Evolutionary conservation across 2,329 filamentous ascomycete species (phyloP), one percentile per base, ranked within the genome.

Genomic region (Fusarium pseudonygamai): DNA sequence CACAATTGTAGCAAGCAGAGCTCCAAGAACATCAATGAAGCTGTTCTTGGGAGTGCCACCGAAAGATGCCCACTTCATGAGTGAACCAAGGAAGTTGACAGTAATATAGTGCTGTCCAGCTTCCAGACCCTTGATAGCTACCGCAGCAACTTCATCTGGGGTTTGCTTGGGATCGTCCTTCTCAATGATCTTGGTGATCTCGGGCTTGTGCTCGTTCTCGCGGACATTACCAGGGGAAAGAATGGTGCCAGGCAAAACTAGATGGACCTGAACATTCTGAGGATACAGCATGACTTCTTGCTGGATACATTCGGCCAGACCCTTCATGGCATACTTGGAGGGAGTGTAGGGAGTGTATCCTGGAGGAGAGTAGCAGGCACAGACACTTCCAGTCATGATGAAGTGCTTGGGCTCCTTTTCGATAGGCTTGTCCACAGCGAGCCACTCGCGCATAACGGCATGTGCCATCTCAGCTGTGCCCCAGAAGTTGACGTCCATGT

Each of bases 401-500:
- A 99, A 87, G 82, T 98, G 96, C 61, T 92, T 89, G 15, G 91
- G 86, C 71, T 88, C 84, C 30, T 75, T 60, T 55, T 86, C 81
- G 40, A 85, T 78, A 14, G 85, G 81, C 9, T 81, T 82, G 15
- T 82, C 82, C 18, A 86, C 85, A 7, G 84, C 83, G 49, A 95
- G 88, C 96, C 96, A 98, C 68, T 89, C 87, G 58, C 88, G 88
- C 69, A 98, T 84, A 24, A 93, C 90, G 26, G 93, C 91, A 80
- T 97, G 94, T 42, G 94, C 92, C 83, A 97, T 93, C 81, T 97
- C 96, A 45, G 92, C 92, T 36, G 91, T 91, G 55, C 94, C 93
- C 88, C 92, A 97, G 85, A 94, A 98, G 83, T 98, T 96, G 75
- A 96, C 89, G 79, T 97, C 94, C 94, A 97, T 97, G 81, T 97